Percentiles rank a stretch among this genome's conserved stretches.
Conservation (phyloP, 1,284 basidiomycete genomes). For the Wolfiporia cocos region DNA sequence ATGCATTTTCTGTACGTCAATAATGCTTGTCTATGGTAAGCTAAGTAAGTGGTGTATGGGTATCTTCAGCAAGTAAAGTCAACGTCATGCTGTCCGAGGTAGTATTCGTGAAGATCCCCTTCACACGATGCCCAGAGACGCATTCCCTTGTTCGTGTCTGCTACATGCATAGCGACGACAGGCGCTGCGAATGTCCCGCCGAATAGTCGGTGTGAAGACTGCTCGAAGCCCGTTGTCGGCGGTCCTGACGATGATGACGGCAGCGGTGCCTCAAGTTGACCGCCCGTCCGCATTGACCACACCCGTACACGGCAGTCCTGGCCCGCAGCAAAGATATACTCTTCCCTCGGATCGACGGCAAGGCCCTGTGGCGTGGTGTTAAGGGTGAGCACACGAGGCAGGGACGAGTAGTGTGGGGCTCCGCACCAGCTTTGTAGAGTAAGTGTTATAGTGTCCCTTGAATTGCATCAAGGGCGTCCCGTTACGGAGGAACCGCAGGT, state of each 20-base stretch:
- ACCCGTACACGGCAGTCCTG: constrained; percentile 54
- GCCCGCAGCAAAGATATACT: constrained; percentile 71
- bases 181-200: constrained; percentile 5
- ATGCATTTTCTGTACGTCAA: no score
- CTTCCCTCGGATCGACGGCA: constrained; percentile 48
- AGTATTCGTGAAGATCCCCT: constrained; percentile 9
- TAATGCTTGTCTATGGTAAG: no score
- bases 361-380: constrained; percentile 43
- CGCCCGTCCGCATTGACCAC: constrained; percentile 59
- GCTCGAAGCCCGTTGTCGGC: background rate
- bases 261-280: constrained; percentile 4
- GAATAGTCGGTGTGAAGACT: constrained; percentile 2
- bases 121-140: constrained; percentile 13
- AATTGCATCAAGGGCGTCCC: constrained; percentile 41
- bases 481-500: constrained; percentile 48
- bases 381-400: background rate
- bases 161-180: constrained; percentile 15
- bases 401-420: no score
- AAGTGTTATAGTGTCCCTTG: constrained; percentile 49
- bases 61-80: no score
- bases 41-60: no score
- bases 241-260: no score
- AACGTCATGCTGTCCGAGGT: background rate
- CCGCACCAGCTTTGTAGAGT: no score
- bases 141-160: constrained; percentile 6